Evolutionary conservation across 2,329 filamentous ascomycete genomes (phyloP).

Genomic region (Ceratocystis cacaofunesta): DNA sequence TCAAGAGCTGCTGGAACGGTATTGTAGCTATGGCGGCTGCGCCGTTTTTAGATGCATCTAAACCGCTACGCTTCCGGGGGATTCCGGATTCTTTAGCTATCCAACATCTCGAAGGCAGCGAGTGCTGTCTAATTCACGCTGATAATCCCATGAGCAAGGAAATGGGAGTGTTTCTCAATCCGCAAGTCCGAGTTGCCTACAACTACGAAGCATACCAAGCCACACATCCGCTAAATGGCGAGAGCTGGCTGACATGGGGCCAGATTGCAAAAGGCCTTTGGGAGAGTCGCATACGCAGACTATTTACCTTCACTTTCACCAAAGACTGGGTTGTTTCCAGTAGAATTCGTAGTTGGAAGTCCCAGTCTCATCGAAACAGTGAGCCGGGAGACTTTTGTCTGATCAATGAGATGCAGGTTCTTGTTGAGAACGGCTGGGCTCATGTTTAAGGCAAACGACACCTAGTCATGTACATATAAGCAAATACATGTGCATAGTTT

Average conservation of each 20-base stretch:
- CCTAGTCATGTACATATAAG: neutral
- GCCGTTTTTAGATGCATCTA: conserved; percentile 35
- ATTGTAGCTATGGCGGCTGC: conserved; percentile 37
- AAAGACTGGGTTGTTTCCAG: conserved; percentile 25
- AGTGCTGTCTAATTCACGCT: conserved; percentile 64
- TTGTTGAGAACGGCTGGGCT: conserved; percentile 42
- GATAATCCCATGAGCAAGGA: conserved; percentile 45
- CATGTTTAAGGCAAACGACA: conserved; percentile 30
- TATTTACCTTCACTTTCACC: conserved; percentile 23
- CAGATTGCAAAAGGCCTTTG: conserved; percentile 41
- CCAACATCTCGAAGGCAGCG: conserved; percentile 56
- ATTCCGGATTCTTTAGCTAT: conserved; percentile 46
- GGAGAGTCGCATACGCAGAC: conserved; percentile 39
- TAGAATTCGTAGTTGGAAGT: conserved; percentile 29
- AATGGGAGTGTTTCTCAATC: conserved; percentile 52
- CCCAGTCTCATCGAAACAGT: conserved; percentile 23
- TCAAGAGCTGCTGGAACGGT: conserved; percentile 33
- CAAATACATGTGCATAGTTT: neutral
- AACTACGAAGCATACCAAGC: conserved; percentile 36
- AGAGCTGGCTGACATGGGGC: conserved; percentile 33
- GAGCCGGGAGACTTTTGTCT: conserved; percentile 38
- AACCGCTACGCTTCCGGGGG: conserved; percentile 43
- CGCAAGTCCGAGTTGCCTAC: conserved; percentile 54
- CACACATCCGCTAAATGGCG: conserved; percentile 27
- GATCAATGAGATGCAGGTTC: conserved; percentile 47